Evolutionary conservation across 495 filamentous ascomycete species (phyloP).

Genomic region (Oidiodendron maius): DNA sequence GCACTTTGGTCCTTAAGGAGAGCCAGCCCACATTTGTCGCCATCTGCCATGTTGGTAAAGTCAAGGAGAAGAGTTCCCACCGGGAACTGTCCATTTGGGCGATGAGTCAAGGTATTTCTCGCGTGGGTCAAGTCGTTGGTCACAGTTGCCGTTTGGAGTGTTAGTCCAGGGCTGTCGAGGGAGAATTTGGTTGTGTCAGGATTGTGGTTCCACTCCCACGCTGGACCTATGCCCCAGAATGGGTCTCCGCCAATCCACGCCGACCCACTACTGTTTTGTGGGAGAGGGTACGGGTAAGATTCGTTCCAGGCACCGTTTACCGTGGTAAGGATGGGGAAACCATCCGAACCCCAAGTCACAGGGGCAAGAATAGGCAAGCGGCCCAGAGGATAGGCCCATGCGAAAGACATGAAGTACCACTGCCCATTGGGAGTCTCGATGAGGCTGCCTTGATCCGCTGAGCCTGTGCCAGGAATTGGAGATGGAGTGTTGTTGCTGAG

Average conservation of each 20-base stretch:
- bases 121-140: constrained; percentile 47
- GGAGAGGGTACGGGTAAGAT: constrained; percentile 37
- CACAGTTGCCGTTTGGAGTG: constrained; percentile 42
- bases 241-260: constrained; percentile 34
- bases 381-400: constrained; percentile 47
- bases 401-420: constrained; percentile 57
- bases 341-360: constrained; percentile 40
- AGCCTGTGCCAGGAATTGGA: constrained; percentile 38
- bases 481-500: constrained; percentile 29
- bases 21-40: constrained; percentile 45
- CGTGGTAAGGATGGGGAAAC: constrained; percentile 38
- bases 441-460: constrained; percentile 50
- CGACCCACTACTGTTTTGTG: constrained; percentile 15
- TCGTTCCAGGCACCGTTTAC: constrained; percentile 37
- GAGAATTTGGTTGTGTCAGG: constrained; percentile 36
- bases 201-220: constrained; percentile 62
- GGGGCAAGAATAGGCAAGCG: constrained; percentile 54
- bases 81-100: constrained; percentile 38
- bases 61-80: constrained; percentile 42
- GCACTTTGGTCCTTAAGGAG: constrained; percentile 45
- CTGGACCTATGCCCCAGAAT: constrained; percentile 36
- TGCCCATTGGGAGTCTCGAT: constrained; percentile 43
- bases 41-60: constrained; percentile 38
- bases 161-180: constrained; percentile 24
- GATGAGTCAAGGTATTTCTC: constrained; percentile 50